These are phyloP conservation scores for Zymoseptoria pseudotritici DNA, from an alignment of 2,329 filamentous ascomycete species.

Conservation along the genomic window DNA sequence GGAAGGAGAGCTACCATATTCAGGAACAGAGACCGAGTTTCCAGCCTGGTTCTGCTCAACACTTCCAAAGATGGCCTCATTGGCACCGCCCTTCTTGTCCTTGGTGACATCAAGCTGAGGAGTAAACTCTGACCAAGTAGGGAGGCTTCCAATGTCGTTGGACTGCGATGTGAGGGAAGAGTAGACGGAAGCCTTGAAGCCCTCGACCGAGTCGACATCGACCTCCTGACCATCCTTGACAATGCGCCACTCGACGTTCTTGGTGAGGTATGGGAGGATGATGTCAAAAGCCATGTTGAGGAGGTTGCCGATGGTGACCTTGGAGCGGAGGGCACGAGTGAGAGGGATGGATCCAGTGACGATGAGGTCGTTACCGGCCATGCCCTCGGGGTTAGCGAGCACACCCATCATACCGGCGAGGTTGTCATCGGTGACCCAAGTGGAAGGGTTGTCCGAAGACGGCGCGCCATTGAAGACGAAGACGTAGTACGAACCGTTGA, in stretches of 20 bases:
- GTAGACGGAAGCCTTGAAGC: conserved; percentile 32
- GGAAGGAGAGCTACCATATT: background rate
- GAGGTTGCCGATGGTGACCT: conserved; percentile 25
- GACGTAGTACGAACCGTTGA: conserved; percentile 54
- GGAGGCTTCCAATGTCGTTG: conserved; percentile 4
- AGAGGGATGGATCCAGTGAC: conserved; percentile 37
- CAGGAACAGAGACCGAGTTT: background rate
- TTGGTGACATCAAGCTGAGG: conserved; percentile 2
- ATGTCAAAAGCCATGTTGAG: conserved; percentile 13
- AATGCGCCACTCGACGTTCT: conserved; percentile 26
- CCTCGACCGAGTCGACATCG: conserved; percentile 24
- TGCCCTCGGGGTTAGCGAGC: conserved; percentile 25
- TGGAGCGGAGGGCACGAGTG: conserved; percentile 33
- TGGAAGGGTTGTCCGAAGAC: conserved; percentile 31
- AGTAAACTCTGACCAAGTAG: conserved; percentile 20
- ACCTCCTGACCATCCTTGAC: conserved; percentile 25
- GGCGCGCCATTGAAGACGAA: conserved; percentile 57
- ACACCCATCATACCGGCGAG: conserved; percentile 53
- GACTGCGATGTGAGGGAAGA: conserved; percentile 27
- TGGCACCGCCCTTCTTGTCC: background rate
- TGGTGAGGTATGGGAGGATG: conserved; percentile 20
- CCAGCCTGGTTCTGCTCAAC: background rate
- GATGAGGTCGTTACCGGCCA: conserved; percentile 7
- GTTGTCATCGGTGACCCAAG: conserved; percentile 47
- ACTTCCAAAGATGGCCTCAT: background rate